These are phyloP conservation scores for Globisporangium viniferum DNA, from an alignment of 352 stramenopile genomes.

Conservation along the genomic window DNA sequence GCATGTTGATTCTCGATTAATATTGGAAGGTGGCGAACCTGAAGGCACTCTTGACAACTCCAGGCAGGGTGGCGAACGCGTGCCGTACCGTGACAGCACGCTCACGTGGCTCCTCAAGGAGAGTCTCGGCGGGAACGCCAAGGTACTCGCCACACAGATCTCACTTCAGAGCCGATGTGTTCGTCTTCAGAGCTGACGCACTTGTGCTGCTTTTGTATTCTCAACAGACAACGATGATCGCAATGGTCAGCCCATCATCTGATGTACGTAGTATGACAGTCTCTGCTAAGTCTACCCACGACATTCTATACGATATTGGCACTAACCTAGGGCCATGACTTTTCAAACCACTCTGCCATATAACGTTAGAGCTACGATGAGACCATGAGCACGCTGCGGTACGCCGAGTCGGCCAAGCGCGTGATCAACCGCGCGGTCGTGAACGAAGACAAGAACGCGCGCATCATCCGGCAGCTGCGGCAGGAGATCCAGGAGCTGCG, in stretches of 20 bases:
- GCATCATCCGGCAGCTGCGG: slow-evolving; percentile 71
- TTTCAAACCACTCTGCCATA: background rate
- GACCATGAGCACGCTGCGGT: slow-evolving; percentile 82
- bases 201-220: background rate
- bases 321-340: background rate
- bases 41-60: background rate
- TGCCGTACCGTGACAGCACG: slow-evolving; percentile 85
- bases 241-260: slow-evolving; percentile 74
- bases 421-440: slow-evolving; percentile 81
- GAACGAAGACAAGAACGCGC: slow-evolving; percentile 81
- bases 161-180: background rate
- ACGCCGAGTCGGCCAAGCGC: slow-evolving; percentile 80
- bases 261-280: slow-evolving; percentile 31
- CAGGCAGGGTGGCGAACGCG: slow-evolving; percentile 50
- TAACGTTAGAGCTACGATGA: slow-evolving; percentile 70
- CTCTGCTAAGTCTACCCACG: background rate
- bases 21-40: background rate
- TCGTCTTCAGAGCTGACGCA: background rate
- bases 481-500: slow-evolving; percentile 67
- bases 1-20: too few relatives aligned
- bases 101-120: slow-evolving; percentile 88
- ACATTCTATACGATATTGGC: background rate
- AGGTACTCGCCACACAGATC: slow-evolving; percentile 25
- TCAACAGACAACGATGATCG: slow-evolving; percentile 81
- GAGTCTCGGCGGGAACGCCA: slow-evolving; percentile 78